Conservation (phyloP, 2,329 filamentous ascomycete genomes). For the Calonectria multiphialidica region DNA sequence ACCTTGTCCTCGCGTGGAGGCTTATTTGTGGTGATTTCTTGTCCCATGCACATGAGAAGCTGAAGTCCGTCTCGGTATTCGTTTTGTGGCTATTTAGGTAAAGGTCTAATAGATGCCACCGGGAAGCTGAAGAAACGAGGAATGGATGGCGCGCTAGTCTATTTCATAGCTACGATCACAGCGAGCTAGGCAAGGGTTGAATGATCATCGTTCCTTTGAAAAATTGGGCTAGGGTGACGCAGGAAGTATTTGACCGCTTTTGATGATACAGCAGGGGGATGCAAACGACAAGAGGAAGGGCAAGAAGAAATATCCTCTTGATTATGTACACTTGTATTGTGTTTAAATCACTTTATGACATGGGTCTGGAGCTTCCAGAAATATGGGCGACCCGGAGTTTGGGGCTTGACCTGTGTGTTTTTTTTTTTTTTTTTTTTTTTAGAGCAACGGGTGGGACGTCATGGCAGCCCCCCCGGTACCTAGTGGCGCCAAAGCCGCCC, state of each 20-base stretch:
- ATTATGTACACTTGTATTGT: not conserved
- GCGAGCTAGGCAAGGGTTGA: not conserved
- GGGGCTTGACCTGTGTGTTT: not conserved
- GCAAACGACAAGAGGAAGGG: not conserved
- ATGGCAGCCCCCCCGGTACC: slow-evolving; percentile 3
- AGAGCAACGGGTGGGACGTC: slow-evolving; percentile 1
- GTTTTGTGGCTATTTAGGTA: not conserved
- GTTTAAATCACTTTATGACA: not conserved
- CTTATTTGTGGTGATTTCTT: not conserved
- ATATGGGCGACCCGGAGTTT: not conserved
- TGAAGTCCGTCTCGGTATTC: not conserved
- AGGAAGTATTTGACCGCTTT: not conserved
- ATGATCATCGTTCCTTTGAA: not conserved
- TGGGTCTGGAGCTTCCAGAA: not conserved
- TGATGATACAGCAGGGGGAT: not conserved
- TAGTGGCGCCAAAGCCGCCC: slow-evolving; percentile 26
- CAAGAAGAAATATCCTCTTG: not conserved
- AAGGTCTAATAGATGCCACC: not conserved
- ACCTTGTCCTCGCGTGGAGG: not conserved
- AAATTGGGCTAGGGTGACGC: not conserved
- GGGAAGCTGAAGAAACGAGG: not conserved
- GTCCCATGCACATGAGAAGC: not conserved
- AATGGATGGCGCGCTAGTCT: not conserved
- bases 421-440: not conserved
- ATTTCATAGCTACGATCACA: not conserved